Evolutionary conservation across 805 yeast species (phyloP), one percentile per base, ranked within the genome.

Genomic region (Candida andamanensis): DNA sequence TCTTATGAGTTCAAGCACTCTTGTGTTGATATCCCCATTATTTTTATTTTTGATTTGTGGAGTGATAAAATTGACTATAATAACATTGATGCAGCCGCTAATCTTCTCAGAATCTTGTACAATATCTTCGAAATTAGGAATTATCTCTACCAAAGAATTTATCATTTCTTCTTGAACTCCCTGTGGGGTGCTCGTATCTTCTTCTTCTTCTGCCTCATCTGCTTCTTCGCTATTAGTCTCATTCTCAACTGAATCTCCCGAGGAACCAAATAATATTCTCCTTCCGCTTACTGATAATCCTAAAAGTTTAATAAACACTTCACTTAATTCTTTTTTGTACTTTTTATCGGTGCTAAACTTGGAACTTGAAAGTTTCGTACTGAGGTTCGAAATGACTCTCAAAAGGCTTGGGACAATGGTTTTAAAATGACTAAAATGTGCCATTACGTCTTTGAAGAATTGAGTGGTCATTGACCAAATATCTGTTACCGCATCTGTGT

Each of bases 401-500:
- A 89, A 56, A 4, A 80, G 42, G 22, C 67, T 67, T 3, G 85
- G 70, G 24, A 78, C 55, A 1, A 81, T 49, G 2, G 52, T 52
- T 33, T 67, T 69, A 50, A 74, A 84, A 4, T 58, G 45, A 5
- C 60, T 45, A 12, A 69, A 54, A 42, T 75, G 73, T 3, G 70
- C 53, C 18, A 67, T 43, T 0, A 77, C 71, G 4, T 78, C 86
- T 41, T 69, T 78, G 42, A 85, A 61, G 42, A 84, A 87, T 2
- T 53, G 51, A 16, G 74, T 58, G 20, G 80, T 60, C 15, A 69
- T 72, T 7, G 54, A 53, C 79, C 87, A 90, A 13, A 87, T 70
- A 36, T 90, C 97, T 37, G 82, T 87, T 29, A 86, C 62, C 0
- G 85, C 76, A 45, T 86, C 95, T 39, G 70, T 71, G 41, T 84